Conservation (phyloP, 164 flowering plant species). For the Kalanchoe fedtschenkoi region DNA sequence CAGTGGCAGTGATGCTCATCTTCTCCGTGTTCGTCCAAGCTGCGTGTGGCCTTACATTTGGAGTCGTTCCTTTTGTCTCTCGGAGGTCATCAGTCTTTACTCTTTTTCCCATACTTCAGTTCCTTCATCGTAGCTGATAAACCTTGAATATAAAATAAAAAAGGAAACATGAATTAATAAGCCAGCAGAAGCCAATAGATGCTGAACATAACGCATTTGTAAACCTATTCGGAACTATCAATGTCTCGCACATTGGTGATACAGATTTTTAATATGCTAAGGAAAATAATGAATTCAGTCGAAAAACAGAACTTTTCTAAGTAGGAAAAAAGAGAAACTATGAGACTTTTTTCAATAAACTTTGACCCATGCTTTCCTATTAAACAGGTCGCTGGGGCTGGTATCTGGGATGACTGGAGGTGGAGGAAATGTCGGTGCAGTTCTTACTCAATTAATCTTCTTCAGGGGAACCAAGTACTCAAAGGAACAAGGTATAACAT, state of each 20-base stretch:
- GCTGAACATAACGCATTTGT: too few species aligned
- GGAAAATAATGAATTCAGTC: too few species aligned
- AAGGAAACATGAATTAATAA: not conserved
- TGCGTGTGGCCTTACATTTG: slow-evolving; percentile 84
- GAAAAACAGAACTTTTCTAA: not conserved
- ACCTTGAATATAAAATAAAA: too few species aligned
- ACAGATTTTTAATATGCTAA: too few species aligned
- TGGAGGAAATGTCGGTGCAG: slow-evolving; percentile 85
- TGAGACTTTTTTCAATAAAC: not conserved
- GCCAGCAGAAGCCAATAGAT: too few species aligned
- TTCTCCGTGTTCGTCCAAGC: slow-evolving; percentile 81
- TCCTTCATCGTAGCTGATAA: too few species aligned
- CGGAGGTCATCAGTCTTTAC: slow-evolving; percentile 37
- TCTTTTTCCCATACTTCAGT: not conserved
- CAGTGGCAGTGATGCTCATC: slow-evolving; percentile 47
- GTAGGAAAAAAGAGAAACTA: not conserved
- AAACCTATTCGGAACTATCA: too few species aligned
- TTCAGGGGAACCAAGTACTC: slow-evolving; percentile 66
- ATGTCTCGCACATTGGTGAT: too few species aligned
- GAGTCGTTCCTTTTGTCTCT: slow-evolving; percentile 83
- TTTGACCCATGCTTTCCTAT: not conserved
- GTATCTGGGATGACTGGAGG: slow-evolving; percentile 95
- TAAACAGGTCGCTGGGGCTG: slow-evolving; percentile 67
- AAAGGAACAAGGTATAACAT: slow-evolving; percentile 61
- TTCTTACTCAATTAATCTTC: slow-evolving; percentile 73